A percentile compares a stretch with the other conserved stretches of the same genome.
These are phyloP conservation scores for Fragilariopsis cylindrus DNA, from an alignment of 108 stramenopile genomes.

Conservation along the genomic window DNA sequence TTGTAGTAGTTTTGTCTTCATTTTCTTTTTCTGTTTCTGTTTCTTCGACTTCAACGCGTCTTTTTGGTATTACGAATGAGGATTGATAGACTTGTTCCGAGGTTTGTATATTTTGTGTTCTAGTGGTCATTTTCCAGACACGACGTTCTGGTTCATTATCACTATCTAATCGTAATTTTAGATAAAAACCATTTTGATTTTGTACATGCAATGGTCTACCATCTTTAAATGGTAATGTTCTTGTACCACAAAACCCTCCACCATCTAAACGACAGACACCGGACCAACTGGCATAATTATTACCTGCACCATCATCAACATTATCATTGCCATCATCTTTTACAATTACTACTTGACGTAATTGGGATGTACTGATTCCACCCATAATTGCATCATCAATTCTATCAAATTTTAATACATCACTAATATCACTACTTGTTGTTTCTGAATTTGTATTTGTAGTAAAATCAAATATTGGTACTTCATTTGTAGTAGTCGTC, in stretches of 20 bases:
- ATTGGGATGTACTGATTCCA: constrained; percentile 55
- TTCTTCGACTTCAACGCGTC: constrained; percentile 4
- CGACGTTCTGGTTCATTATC: constrained; percentile 70
- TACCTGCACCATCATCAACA: not conserved
- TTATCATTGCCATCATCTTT: not conserved
- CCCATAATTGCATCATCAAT: constrained; percentile 87
- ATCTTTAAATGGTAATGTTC: constrained; percentile 64
- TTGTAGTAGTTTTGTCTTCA: no score
- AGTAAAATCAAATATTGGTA: no score
- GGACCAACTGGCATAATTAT: constrained; percentile 62
- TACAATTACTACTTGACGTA: constrained; percentile 24
- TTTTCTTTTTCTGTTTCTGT: no score
- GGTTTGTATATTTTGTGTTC: constrained; percentile 37
- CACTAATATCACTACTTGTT: constrained; percentile 11
- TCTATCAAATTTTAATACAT: constrained; percentile 61
- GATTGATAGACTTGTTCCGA: constrained; percentile 77
- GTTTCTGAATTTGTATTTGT: not conserved
- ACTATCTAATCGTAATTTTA: constrained; percentile 59
- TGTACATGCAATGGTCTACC: constrained; percentile 40
- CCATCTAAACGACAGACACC: constrained; percentile 78
- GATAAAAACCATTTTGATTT: constrained; percentile 56
- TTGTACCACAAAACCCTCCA: constrained; percentile 78
- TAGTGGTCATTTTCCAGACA: constrained; percentile 76
- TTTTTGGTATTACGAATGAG: constrained; percentile 42
- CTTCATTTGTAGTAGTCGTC: no score